Conservation (phyloP, 441 rosid genomes). For the Arabidopsis lyrata region DNA sequence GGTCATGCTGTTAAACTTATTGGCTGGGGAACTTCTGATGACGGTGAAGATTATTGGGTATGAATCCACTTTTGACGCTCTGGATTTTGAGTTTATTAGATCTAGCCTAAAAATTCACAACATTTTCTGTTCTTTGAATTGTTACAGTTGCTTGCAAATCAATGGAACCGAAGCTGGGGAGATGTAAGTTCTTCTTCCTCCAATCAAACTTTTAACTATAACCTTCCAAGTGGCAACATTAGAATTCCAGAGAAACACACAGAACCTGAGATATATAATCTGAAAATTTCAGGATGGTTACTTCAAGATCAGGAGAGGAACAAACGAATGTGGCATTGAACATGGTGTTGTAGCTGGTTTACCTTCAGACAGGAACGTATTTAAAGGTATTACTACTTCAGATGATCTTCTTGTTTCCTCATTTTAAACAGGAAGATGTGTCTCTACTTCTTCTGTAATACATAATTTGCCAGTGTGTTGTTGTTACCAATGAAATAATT, state of each 20-base stretch:
- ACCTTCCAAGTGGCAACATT: neutral
- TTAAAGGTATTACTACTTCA: slow-evolving; percentile 48
- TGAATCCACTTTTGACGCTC: slow-evolving; percentile 15
- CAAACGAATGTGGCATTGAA: slow-evolving; percentile 94
- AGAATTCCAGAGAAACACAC: neutral
- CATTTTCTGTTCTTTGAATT: slow-evolving; percentile 31
- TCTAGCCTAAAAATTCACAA: slow-evolving; percentile 8
- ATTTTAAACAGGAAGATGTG: slow-evolving; percentile 39
- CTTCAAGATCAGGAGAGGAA: slow-evolving; percentile 85
- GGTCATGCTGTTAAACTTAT: slow-evolving; percentile 95
- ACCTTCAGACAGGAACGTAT: slow-evolving; percentile 76
- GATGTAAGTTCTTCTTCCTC: slow-evolving; percentile 61
- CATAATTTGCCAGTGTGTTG: slow-evolving; percentile 12
- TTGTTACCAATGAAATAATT: neutral
- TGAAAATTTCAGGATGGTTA: slow-evolving; percentile 74
- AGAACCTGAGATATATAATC: neutral
- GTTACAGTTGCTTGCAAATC: slow-evolving; percentile 91
- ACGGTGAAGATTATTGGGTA: slow-evolving; percentile 95
- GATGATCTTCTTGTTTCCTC: slow-evolving; percentile 55
- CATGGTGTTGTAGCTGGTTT: slow-evolving; percentile 77
- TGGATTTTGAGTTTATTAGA: neutral
- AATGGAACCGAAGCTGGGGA: slow-evolving; percentile 97
- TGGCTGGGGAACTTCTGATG: slow-evolving; percentile 94
- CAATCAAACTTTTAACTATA: neutral
- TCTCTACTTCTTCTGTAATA: slow-evolving; percentile 11